Evolutionary conservation across 208 protist species (phyloP).

Genomic region (Leishmania amazonensis): DNA sequence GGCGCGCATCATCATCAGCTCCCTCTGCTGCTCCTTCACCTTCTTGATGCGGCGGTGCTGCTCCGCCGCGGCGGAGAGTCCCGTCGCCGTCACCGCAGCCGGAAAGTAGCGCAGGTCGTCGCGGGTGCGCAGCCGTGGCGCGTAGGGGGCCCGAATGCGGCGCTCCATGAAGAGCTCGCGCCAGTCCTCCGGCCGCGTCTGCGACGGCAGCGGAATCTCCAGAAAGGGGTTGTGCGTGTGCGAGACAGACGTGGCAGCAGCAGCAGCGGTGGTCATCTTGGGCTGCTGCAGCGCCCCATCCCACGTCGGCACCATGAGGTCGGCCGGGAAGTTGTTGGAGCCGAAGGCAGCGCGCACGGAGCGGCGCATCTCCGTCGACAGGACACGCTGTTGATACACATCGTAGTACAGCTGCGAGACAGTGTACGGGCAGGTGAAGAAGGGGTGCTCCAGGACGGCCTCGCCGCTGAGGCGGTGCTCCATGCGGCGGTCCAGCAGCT

Average conservation of each 20-base stretch:
- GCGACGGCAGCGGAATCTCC: slow-evolving; percentile 5
- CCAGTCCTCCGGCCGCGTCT: slow-evolving; percentile 66
- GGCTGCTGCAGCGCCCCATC: slow-evolving; percentile 4
- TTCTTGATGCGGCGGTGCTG: slow-evolving; percentile 67
- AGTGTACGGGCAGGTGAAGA: slow-evolving; percentile 83
- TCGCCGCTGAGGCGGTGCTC: slow-evolving; percentile 64
- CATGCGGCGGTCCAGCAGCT: slow-evolving; percentile 58
- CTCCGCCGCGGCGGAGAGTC: slow-evolving; percentile 61
- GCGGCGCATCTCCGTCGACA: slow-evolving; percentile 12
- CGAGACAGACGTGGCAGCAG: background rate
- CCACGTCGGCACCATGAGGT: background rate
- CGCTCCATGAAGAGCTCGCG: slow-evolving; percentile 58
- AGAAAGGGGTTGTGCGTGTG: background rate
- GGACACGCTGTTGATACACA: slow-evolving; percentile 33
- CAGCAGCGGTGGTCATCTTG: background rate
- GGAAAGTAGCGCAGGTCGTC: slow-evolving; percentile 91
- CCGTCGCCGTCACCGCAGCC: slow-evolving; percentile 74
- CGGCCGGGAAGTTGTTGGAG: background rate
- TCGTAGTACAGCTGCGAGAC: slow-evolving; percentile 77
- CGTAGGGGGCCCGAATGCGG: slow-evolving; percentile 56
- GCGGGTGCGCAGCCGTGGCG: slow-evolving; percentile 64
- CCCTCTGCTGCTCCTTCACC: slow-evolving; percentile 42
- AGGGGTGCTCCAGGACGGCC: slow-evolving; percentile 83
- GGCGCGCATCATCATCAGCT: slow-evolving; percentile 37
- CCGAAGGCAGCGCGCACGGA: background rate